Conservation (phyloP, 176 grass and related monocot species). For the Oryza glumipatula region DNA sequence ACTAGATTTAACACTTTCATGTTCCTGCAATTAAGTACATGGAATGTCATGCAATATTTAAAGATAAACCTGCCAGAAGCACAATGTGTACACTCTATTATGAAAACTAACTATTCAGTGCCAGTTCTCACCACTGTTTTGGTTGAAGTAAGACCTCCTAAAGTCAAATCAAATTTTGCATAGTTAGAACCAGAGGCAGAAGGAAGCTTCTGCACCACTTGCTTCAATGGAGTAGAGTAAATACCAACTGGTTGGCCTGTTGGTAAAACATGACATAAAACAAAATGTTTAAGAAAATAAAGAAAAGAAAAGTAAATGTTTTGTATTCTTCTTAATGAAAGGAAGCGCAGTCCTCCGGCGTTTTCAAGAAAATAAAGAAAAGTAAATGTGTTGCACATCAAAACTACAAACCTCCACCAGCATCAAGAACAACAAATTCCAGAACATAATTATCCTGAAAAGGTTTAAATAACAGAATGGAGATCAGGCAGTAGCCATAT, state of each 20-base stretch:
- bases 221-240: constrained; percentile 70
- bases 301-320: constrained; percentile 28
- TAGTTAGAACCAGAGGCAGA: constrained; percentile 42
- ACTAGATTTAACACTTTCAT: constrained; percentile 52
- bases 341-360: too few relatives aligned
- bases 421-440: constrained; percentile 77
- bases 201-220: constrained; percentile 64
- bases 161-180: constrained; percentile 68
- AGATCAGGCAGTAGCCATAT: constrained; percentile 18
- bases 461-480: constrained; percentile 36
- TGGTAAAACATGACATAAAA: constrained; percentile 27
- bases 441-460: constrained; percentile 77
- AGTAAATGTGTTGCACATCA: constrained; percentile 17
- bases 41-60: constrained; percentile 25
- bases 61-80: constrained; percentile 29
- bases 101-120: constrained; percentile 22
- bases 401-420: constrained; percentile 81
- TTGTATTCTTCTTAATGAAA: neutral
- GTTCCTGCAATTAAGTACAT: constrained; percentile 56
- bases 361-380: constrained; percentile 46
- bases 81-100: constrained; percentile 23
- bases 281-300: constrained; percentile 44
- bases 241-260: constrained; percentile 53
- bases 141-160: constrained; percentile 70
- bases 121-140: constrained; percentile 57